A percentile compares a stretch with the other conserved stretches of the same genome.
Conservation (phyloP, 2,329 filamentous ascomycete species). For the Colletotrichum salicis region DNA sequence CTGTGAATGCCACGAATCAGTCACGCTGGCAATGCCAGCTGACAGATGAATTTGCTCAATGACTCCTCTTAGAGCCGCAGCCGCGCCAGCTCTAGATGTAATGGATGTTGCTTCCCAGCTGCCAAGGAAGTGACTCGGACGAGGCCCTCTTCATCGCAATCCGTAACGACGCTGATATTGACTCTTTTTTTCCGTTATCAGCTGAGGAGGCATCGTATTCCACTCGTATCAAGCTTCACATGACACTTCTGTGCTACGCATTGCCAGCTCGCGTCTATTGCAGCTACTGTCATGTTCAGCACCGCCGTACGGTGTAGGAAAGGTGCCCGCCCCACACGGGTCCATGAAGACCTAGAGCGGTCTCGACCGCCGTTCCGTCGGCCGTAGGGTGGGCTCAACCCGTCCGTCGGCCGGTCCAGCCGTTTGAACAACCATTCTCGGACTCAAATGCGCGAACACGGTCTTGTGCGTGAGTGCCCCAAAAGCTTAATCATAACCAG, state of each 20-base stretch:
- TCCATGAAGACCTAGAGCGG: constrained; percentile 1
- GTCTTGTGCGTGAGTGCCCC: neutral
- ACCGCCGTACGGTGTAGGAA: no score
- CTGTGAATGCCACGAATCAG: neutral
- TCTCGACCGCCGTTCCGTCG: constrained; percentile 7
- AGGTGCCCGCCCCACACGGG: neutral
- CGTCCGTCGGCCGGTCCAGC: constrained; percentile 12
- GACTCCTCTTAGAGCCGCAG: neutral
- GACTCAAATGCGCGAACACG: neutral
- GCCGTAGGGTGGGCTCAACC: neutral
- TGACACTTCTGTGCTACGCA: neutral
- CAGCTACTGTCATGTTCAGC: neutral
- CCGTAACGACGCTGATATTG: neutral
- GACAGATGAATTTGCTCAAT: neutral
- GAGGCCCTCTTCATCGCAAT: neutral
- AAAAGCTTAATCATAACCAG: neutral
- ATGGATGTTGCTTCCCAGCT: neutral
- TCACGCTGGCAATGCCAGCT: neutral
- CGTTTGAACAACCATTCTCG: neutral
- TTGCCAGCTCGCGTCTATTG: neutral
- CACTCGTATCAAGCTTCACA: neutral
- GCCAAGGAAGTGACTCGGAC: neutral
- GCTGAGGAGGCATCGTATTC: neutral
- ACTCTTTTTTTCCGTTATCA: neutral
- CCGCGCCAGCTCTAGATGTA: neutral